phyloP scores from a whole-genome alignment of 257 asterid species.

The Nicotiana noctiflora region DNA sequence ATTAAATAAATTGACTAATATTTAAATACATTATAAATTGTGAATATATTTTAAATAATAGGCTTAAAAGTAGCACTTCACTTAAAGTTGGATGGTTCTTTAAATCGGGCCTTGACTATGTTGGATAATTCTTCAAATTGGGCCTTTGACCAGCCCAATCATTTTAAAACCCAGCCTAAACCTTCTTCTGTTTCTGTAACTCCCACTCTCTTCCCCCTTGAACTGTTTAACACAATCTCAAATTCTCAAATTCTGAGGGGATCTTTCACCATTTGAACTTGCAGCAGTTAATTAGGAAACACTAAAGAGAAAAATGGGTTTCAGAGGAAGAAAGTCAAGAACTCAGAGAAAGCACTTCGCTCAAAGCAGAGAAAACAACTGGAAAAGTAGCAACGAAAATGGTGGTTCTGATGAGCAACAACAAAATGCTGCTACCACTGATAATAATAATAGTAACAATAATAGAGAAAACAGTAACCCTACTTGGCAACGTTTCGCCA shows the following conservation, averaged over 20 bases:
- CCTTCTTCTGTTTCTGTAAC: not conserved
- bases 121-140: not conserved
- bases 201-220: not conserved
- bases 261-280: not conserved
- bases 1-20: too few species aligned
- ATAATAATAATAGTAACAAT: not conserved
- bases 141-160: not conserved
- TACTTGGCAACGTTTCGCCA: constrained; percentile 63
- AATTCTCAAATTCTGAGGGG: not conserved
- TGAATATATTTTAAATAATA: too few species aligned
- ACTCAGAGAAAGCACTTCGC: constrained; percentile 91
- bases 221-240: not conserved
- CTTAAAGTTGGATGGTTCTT: too few species aligned
- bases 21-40: too few species aligned
- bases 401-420: constrained; percentile 35
- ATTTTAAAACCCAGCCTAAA: not conserved
- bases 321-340: constrained; percentile 83
- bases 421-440: constrained; percentile 17
- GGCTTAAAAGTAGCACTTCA: too few species aligned
- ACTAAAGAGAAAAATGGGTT: constrained; percentile 45
- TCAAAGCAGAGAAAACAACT: constrained; percentile 71
- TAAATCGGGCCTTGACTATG: too few species aligned
- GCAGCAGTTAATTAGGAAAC: constrained; percentile 3
- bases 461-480: constrained; percentile 16
- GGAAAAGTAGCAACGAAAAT: constrained; percentile 65